phyloP scores from a whole-genome alignment of 768 basidiomycete species.

The Mycena epipterygia region DNA sequence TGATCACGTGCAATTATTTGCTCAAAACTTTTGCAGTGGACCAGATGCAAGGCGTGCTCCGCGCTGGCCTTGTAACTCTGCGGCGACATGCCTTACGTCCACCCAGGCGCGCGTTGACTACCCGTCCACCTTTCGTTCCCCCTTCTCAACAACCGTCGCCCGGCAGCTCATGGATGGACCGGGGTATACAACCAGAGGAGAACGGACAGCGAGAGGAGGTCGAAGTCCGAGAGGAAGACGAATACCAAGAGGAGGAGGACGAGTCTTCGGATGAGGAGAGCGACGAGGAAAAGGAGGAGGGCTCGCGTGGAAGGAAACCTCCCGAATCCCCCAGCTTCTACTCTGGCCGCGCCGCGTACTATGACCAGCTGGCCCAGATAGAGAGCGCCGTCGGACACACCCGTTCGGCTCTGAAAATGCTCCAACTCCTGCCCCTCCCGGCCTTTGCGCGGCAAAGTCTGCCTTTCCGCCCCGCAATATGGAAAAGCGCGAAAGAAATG shows the following conservation, averaged over 20 bases:
- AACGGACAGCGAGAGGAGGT: slow-evolving; percentile 14
- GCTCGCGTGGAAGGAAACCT: slow-evolving; percentile 17
- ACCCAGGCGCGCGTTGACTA: slow-evolving; percentile 11
- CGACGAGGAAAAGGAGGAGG: slow-evolving; percentile 30
- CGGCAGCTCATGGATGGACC: slow-evolving; percentile 28
- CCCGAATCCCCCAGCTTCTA: slow-evolving; percentile 87
- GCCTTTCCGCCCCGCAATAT: slow-evolving; percentile 71
- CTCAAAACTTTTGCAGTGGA: not conserved
- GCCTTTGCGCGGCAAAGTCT: slow-evolving; percentile 72
- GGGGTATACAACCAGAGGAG: slow-evolving; percentile 8
- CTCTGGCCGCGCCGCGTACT: slow-evolving; percentile 82
- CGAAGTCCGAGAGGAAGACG: no score
- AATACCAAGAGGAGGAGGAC: no score
- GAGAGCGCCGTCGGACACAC: slow-evolving; percentile 72
- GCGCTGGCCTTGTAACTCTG: slow-evolving; percentile 21
- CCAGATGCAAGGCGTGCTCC: slow-evolving; percentile 29
- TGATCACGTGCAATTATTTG: not conserved
- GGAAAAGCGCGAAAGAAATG: slow-evolving; percentile 78
- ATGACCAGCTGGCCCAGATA: slow-evolving; percentile 77
- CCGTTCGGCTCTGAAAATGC: slow-evolving; percentile 69
- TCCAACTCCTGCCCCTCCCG: slow-evolving; percentile 86
- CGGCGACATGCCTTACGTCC: slow-evolving; percentile 23
- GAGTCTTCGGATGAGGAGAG: slow-evolving; percentile 27
- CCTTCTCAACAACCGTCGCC: slow-evolving; percentile 42
- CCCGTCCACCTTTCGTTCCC: slow-evolving; percentile 49